phyloP scores from a whole-genome alignment of 129 eudicot genomes.

The Escallonia rubra region DNA sequence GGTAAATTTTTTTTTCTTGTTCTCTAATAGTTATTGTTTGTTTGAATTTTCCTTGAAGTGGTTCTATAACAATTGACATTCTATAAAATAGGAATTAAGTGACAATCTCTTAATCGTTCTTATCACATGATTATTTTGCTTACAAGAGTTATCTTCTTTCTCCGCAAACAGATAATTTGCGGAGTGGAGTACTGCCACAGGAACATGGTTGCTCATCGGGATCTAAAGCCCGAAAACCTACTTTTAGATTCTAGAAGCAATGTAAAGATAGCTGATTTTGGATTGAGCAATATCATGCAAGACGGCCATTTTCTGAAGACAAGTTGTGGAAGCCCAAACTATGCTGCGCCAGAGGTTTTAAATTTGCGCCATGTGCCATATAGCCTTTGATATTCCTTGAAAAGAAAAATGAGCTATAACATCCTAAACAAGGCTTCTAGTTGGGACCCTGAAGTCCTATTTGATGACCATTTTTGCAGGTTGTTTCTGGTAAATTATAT shows the following conservation, averaged over 20 bases:
- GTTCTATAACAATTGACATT: no score
- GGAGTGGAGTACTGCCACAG: constrained; percentile 89
- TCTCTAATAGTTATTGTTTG: neutral
- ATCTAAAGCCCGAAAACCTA: constrained; percentile 80
- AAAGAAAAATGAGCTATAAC: neutral
- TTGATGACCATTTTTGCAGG: constrained; percentile 37
- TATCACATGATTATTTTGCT: no score
- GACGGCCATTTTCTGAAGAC: constrained; percentile 87
- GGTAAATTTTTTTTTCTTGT: constrained; percentile 26
- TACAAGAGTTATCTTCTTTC: neutral
- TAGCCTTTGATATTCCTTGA: neutral
- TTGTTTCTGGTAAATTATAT: constrained; percentile 79
- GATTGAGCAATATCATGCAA: constrained; percentile 77
- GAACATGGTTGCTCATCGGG: constrained; percentile 88
- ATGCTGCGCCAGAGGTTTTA: constrained; percentile 91
- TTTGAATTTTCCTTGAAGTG: neutral
- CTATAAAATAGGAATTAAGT: no score
- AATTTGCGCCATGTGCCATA: constrained; percentile 1
- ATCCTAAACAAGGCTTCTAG: neutral
- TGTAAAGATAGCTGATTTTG: constrained; percentile 78
- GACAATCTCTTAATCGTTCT: no score
- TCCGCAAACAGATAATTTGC: constrained; percentile 43
- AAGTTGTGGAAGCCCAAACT: constrained; percentile 91
- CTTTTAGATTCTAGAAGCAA: constrained; percentile 65
- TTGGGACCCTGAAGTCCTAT: constrained; percentile 2